Evolutionary conservation across 106 monocot species (phyloP).

Genomic region (Hemerocallis citrina): DNA sequence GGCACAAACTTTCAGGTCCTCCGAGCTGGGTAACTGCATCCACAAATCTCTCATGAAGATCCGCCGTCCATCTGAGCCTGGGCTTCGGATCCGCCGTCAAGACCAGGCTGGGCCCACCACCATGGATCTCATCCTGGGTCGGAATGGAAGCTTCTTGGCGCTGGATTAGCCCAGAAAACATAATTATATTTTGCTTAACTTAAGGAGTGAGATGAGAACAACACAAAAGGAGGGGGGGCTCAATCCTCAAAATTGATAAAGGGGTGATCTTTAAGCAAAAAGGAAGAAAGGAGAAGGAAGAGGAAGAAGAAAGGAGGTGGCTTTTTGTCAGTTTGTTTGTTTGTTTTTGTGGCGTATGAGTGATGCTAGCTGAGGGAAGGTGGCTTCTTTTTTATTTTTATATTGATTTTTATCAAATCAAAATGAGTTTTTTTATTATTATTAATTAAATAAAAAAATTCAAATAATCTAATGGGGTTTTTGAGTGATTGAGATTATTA

Average conservation of each 20-base stretch:
- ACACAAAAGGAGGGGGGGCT: not conserved
- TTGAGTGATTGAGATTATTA: too few relatives aligned
- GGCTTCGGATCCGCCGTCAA: constrained; percentile 95
- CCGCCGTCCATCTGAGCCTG: constrained; percentile 94
- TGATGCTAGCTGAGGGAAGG: too few relatives aligned
- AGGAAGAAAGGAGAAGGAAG: not conserved
- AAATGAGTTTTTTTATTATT: too few relatives aligned
- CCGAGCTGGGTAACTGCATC: constrained; percentile 96
- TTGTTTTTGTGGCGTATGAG: too few relatives aligned
- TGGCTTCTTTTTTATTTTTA: too few relatives aligned
- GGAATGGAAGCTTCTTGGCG: constrained; percentile 47
- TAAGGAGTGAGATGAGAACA: not conserved
- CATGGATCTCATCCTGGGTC: constrained; percentile 39
- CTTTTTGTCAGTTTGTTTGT: too few relatives aligned
- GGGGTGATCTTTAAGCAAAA: too few relatives aligned
- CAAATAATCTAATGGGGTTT: too few relatives aligned
- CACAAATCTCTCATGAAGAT: constrained; percentile 94
- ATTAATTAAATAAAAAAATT: too few relatives aligned
- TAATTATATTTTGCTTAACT: constrained; percentile 19
- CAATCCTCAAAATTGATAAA: too few relatives aligned
- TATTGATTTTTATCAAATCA: too few relatives aligned
- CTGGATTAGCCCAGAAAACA: constrained; percentile 83
- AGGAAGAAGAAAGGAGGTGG: not conserved
- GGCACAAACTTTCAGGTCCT: constrained; percentile 75
- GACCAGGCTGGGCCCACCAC: constrained; percentile 43